A percentile compares a stretch with the other conserved stretches of the same genome.
phyloP scores from a whole-genome alignment of 2,329 filamentous ascomycete species.

The Rhynchosporium secalis region DNA sequence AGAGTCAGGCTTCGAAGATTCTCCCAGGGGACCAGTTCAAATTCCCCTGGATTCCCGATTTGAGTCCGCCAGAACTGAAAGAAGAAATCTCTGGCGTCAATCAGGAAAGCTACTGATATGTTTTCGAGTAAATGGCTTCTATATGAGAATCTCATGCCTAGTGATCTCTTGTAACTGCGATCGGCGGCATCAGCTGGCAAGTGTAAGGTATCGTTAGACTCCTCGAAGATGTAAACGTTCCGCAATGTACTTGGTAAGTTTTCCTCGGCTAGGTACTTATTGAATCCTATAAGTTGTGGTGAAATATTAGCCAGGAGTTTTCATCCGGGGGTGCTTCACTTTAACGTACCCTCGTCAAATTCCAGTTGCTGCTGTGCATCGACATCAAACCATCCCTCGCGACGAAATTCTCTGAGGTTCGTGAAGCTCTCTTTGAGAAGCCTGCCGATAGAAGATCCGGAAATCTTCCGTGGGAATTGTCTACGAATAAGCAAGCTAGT shows the following conservation, averaged over 20 bases:
- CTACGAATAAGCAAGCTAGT: conserved; percentile 26
- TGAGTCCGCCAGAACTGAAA: conserved; percentile 4
- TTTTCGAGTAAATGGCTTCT: conserved; percentile 13
- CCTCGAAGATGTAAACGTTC: conserved; percentile 23
- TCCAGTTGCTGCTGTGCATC: conserved; percentile 25
- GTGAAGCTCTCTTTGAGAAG: conserved; percentile 25
- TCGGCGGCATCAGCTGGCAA: background rate
- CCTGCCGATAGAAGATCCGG: conserved; percentile 20
- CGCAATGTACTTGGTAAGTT: conserved; percentile 23
- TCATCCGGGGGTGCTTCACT: conserved; percentile 5
- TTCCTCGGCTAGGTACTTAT: conserved; percentile 3
- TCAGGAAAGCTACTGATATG: conserved; percentile 15
- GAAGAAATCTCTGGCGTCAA: conserved; percentile 16
- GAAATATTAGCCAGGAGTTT: conserved; percentile 13
- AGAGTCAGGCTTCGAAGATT: conserved; percentile 15
- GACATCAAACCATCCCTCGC: conserved; percentile 28
- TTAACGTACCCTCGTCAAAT: conserved; percentile 26
- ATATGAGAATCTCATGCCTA: conserved; percentile 1
- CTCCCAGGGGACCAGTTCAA: conserved; percentile 4
- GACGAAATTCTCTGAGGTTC: conserved; percentile 23
- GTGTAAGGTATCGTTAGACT: conserved; percentile 23
- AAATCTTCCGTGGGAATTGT: conserved; percentile 30
- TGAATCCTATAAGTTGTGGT: background rate
- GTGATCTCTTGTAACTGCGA: background rate
- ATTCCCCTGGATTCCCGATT: background rate